These are phyloP conservation scores for Henningerozyma blattae DNA, from an alignment of 805 yeast genomes.

Conservation along the genomic window DNA sequence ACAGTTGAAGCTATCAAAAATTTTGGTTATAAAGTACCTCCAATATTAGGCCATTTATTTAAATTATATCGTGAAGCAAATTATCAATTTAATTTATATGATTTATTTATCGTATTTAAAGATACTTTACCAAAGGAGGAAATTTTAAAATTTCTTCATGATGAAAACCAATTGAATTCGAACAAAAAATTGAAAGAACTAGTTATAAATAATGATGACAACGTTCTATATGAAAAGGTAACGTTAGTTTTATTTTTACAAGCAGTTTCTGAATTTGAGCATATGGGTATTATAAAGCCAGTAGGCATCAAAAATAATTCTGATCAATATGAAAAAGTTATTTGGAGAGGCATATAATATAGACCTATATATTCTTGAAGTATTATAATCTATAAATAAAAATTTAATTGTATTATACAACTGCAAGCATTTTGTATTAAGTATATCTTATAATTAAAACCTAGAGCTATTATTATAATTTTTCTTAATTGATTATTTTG, in stretches of 20 bases:
- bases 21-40: conserved; percentile 32
- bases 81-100: conserved; percentile 51
- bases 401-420: neutral
- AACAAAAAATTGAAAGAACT: conserved; percentile 13
- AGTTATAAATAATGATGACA: conserved; percentile 10
- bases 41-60: conserved; percentile 46
- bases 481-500: too few species aligned
- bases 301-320: conserved; percentile 28
- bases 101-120: conserved; percentile 51
- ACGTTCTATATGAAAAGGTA: conserved; percentile 47
- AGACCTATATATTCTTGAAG: conserved; percentile 27
- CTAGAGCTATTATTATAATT: too few species aligned
- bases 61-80: conserved; percentile 72
- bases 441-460: too few species aligned
- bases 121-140: conserved; percentile 30
- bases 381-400: conserved; percentile 8
- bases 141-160: conserved; percentile 17
- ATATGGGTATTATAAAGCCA: conserved; percentile 58
- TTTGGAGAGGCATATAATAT: conserved; percentile 28
- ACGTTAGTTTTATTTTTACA: conserved; percentile 66
- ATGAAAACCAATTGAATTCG: too few species aligned
- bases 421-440: conserved; percentile 7
- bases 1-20: conserved; percentile 9
- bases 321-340: conserved; percentile 21
- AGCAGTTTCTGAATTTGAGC: conserved; percentile 55